These are phyloP conservation scores for Zizania latifolia DNA, from an alignment of 176 grass and related monocot genomes.

Conservation along the genomic window DNA sequence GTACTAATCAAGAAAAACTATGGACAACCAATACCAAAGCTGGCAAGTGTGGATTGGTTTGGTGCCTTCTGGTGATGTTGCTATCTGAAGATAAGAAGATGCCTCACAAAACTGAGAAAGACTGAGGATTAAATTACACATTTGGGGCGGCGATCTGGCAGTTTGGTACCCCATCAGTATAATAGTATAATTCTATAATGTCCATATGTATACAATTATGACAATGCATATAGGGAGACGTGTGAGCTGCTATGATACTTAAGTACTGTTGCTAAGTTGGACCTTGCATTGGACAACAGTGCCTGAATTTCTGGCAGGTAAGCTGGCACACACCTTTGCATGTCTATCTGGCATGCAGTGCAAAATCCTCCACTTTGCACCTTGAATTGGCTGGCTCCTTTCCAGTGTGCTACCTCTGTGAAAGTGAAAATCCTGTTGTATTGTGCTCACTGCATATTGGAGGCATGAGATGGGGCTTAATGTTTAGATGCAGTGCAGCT, in stretches of 20 bases:
- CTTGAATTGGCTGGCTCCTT: not conserved
- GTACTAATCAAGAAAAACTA: slow-evolving; percentile 20
- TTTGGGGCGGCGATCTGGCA: slow-evolving; percentile 18
- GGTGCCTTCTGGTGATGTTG: slow-evolving; percentile 30
- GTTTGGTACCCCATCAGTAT: slow-evolving; percentile 22
- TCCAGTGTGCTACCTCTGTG: not conserved
- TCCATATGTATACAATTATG: not conserved
- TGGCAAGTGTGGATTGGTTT: slow-evolving; percentile 29
- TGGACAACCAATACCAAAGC: slow-evolving; percentile 8
- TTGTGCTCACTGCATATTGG: not conserved
- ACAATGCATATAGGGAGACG: slow-evolving; percentile 27
- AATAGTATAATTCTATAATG: not conserved
- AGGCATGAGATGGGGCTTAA: not conserved
- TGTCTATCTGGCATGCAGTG: not conserved
- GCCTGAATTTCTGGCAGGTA: slow-evolving; percentile 22
- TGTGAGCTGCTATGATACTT: slow-evolving; percentile 26
- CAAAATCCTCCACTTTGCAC: not conserved
- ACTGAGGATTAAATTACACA: slow-evolving; percentile 5
- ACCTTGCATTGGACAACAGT: not conserved
- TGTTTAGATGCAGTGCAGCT: not conserved
- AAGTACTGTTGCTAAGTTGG: slow-evolving; percentile 10
- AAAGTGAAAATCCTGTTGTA: not conserved
- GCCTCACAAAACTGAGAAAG: not conserved
- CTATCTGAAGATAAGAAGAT: slow-evolving; percentile 30
- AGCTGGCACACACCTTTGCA: slow-evolving; percentile 8